Percentiles rank a stretch among this genome's conserved stretches.
Conservation (phyloP, 2,329 filamentous ascomycete genomes). For the Raffaelea albimanens region DNA sequence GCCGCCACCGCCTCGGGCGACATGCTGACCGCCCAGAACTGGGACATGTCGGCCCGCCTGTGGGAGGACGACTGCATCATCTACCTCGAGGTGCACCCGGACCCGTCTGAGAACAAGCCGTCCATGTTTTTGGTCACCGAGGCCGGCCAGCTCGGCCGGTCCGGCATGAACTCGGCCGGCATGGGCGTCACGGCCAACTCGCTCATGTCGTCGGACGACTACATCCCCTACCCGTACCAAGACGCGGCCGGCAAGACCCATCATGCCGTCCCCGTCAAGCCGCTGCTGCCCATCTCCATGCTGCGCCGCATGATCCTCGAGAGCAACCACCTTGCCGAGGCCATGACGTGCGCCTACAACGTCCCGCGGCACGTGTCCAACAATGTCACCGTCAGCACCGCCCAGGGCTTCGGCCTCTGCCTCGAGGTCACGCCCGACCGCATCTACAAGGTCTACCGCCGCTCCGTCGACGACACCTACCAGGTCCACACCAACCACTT, state of each 20-base stretch:
- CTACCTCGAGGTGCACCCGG: slow-evolving; percentile 17
- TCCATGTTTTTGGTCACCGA: slow-evolving; percentile 19
- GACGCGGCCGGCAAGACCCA: background rate
- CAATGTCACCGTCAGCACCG: slow-evolving; percentile 15
- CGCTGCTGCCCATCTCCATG: slow-evolving; percentile 15
- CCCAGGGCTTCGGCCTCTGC: slow-evolving; percentile 14
- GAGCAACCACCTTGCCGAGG: slow-evolving; percentile 12
- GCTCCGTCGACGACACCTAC: slow-evolving; percentile 11
- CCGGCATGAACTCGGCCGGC: slow-evolving; percentile 20
- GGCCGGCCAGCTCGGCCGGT: slow-evolving; percentile 18
- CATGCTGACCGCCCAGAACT: slow-evolving; percentile 10
- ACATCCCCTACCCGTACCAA: slow-evolving; percentile 9
- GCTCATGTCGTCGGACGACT: slow-evolving; percentile 17
- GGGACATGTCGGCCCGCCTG: slow-evolving; percentile 14
- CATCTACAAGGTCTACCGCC: slow-evolving; percentile 11
- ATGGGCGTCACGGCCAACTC: slow-evolving; percentile 19
- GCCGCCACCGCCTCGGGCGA: slow-evolving; percentile 5
- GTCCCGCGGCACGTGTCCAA: slow-evolving; percentile 18
- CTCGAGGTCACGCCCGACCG: slow-evolving; percentile 17
- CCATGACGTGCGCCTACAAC: slow-evolving; percentile 6
- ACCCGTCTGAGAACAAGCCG: slow-evolving; percentile 11
- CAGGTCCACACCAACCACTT: slow-evolving; percentile 21
- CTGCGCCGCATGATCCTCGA: slow-evolving; percentile 17
- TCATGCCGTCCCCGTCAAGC: slow-evolving; percentile 6
- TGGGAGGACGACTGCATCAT: slow-evolving; percentile 15